Evolutionary conservation across 2,329 filamentous ascomycete genomes (phyloP).

Genomic region (Penicillium sp.): DNA sequence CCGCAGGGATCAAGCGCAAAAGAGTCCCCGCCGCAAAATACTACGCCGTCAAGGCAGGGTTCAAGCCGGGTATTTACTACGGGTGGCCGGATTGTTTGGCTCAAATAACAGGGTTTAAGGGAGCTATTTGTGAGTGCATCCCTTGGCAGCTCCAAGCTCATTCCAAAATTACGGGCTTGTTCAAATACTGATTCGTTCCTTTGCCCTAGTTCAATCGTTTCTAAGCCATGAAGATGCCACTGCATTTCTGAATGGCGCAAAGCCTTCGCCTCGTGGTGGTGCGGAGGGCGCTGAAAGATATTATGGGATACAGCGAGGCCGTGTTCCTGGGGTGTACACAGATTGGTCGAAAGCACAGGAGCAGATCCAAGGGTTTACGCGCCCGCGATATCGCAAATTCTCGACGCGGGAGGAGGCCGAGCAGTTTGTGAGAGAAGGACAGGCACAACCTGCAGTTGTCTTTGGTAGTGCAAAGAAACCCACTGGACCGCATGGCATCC

Average conservation of each 20-base stretch:
- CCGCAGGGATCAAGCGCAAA: conserved; percentile 57
- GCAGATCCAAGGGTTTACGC: conserved; percentile 72
- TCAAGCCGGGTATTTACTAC: conserved; percentile 62
- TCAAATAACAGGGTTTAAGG: conserved; percentile 63
- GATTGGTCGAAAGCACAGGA: conserved; percentile 69
- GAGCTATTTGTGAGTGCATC: conserved; percentile 65
- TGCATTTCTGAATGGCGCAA: conserved; percentile 68
- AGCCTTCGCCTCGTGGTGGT: conserved; percentile 36
- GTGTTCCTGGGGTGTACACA: conserved; percentile 62
- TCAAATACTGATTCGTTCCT: neutral
- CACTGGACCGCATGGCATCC: conserved; percentile 38
- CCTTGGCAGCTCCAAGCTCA: neutral
- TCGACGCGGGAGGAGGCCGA: conserved; percentile 70
- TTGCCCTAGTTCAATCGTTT: conserved; percentile 73
- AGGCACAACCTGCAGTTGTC: conserved; percentile 25
- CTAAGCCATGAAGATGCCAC: conserved; percentile 71
- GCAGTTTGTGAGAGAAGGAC: conserved; percentile 63
- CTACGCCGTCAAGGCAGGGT: conserved; percentile 64
- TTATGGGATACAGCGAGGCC: conserved; percentile 61
- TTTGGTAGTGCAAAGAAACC: conserved; percentile 36
- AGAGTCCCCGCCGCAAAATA: conserved; percentile 54
- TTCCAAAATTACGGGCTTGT: neutral
- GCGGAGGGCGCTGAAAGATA: conserved; percentile 47
- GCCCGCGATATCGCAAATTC: conserved; percentile 69
- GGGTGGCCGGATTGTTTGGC: conserved; percentile 62